phyloP scores from a whole-genome alignment of 1,284 basidiomycete genomes.

The Ceratobasidium sp. region DNA sequence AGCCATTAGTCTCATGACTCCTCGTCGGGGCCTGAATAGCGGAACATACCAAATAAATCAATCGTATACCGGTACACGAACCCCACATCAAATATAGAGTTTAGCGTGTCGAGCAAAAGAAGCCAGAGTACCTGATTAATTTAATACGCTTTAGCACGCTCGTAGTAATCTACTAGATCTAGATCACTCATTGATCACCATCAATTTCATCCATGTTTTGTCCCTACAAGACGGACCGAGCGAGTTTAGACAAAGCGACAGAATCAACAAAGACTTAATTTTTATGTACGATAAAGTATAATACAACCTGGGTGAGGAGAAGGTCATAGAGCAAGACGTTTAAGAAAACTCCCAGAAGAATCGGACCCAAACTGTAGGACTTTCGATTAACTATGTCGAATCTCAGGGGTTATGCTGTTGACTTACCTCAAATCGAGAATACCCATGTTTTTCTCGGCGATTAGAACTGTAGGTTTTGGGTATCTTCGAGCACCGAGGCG shows the following conservation, averaged over 20 bases:
- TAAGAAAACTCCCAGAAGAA: slow-evolving; percentile 14
- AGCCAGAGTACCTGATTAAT: slow-evolving; percentile 18
- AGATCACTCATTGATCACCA: background rate
- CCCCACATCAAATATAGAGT: slow-evolving; percentile 14
- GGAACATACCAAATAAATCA: slow-evolving; percentile 17
- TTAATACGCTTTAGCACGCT: background rate
- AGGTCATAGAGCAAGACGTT: slow-evolving; percentile 24
- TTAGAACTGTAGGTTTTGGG: no score
- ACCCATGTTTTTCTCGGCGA: background rate
- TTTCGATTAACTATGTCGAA: background rate
- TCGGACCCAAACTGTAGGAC: slow-evolving; percentile 30
- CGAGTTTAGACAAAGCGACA: background rate
- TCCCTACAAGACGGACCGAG: background rate
- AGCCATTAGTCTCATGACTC: background rate
- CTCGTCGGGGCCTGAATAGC: background rate
- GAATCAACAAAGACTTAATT: background rate
- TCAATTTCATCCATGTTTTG: slow-evolving; percentile 3
- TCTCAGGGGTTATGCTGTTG: background rate
- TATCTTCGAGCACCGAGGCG: no score
- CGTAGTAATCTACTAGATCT: background rate
- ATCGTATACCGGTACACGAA: slow-evolving; percentile 31
- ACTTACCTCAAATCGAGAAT: slow-evolving; percentile 8
- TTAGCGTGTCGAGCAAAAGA: slow-evolving; percentile 22
- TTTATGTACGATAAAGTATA: slow-evolving; percentile 1
- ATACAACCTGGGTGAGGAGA: slow-evolving; percentile 1